These are phyloP conservation scores for Backusella psychrophila DNA, from an alignment of 192 early-diverging fungal genomes.

Conservation along the genomic window DNA sequence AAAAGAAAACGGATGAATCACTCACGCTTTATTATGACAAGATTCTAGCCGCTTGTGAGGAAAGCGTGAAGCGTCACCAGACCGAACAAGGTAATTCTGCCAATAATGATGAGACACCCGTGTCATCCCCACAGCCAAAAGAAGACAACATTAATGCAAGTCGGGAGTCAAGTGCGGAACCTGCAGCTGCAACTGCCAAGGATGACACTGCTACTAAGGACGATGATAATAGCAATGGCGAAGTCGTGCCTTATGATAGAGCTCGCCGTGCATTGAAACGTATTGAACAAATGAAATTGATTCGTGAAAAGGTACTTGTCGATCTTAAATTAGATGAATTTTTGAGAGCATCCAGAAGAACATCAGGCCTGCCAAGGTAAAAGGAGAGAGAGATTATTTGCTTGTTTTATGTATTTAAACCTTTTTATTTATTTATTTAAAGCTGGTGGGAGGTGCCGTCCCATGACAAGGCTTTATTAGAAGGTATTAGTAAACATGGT, in stretches of 20 bases:
- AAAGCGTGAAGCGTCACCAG: constrained; percentile 44
- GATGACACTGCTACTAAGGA: constrained; percentile 40
- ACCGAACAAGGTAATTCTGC: background rate
- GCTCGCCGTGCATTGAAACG: constrained; percentile 68
- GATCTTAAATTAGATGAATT: constrained; percentile 49
- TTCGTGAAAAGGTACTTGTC: constrained; percentile 59
- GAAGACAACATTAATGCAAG: constrained; percentile 12
- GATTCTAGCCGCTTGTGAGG: constrained; percentile 57
- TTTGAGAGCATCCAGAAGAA: constrained; percentile 44
- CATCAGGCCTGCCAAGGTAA: constrained; percentile 46
- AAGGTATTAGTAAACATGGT: constrained; percentile 69
- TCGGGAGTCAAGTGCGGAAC: constrained; percentile 35
- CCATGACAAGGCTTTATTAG: constrained; percentile 64
- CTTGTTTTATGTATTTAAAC: background rate
- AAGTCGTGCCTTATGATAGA: constrained; percentile 61
- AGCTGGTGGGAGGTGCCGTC: constrained; percentile 71
- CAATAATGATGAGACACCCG: background rate
- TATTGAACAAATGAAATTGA: constrained; percentile 63
- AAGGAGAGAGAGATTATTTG: background rate
- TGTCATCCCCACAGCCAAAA: background rate
- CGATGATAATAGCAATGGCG: constrained; percentile 37
- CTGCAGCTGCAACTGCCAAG: constrained; percentile 14
- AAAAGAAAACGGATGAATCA: constrained; percentile 62
- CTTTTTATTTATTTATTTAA: background rate
- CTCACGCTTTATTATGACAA: constrained; percentile 64